Conservation (phyloP, 805 yeast species). For the Saturnispora mendoncae region DNA sequence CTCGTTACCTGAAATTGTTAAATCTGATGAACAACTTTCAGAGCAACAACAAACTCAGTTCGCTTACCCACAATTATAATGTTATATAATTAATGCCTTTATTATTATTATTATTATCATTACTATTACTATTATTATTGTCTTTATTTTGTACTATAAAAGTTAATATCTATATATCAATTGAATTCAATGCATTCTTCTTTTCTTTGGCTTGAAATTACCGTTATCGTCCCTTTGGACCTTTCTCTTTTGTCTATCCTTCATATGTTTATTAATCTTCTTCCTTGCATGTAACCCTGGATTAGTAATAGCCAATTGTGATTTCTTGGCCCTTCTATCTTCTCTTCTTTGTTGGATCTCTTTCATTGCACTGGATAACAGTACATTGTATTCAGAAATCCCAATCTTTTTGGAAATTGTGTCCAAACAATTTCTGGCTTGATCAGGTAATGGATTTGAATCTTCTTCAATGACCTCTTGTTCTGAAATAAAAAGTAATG, state of each 20-base stretch:
- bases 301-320: constrained; percentile 63
- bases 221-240: constrained; percentile 71
- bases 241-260: constrained; percentile 69
- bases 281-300: constrained; percentile 79
- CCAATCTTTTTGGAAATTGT: constrained; percentile 64
- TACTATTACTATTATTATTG: background rate
- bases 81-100: too few relatives aligned
- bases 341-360: constrained; percentile 52
- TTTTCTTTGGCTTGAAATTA: constrained; percentile 57
- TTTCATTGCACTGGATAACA: constrained; percentile 57
- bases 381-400: constrained; percentile 52
- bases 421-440: constrained; percentile 59
- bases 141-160: constrained; percentile 1
- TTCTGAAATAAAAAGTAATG: constrained; percentile 29
- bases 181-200: constrained; percentile 20
- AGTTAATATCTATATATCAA: background rate
- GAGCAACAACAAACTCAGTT: background rate
- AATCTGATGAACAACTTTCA: background rate
- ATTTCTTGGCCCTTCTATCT: constrained; percentile 68
- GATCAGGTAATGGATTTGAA: constrained; percentile 35
- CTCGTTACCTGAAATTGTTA: background rate
- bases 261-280: constrained; percentile 66
- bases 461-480: constrained; percentile 28
- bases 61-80: constrained; percentile 3
- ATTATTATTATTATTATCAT: too few relatives aligned